A percentile compares a stretch with the other conserved stretches of the same genome.
Evolutionary conservation across 2,329 filamentous ascomycete species (phyloP).

Genomic region (Nectriaceae sp.): DNA sequence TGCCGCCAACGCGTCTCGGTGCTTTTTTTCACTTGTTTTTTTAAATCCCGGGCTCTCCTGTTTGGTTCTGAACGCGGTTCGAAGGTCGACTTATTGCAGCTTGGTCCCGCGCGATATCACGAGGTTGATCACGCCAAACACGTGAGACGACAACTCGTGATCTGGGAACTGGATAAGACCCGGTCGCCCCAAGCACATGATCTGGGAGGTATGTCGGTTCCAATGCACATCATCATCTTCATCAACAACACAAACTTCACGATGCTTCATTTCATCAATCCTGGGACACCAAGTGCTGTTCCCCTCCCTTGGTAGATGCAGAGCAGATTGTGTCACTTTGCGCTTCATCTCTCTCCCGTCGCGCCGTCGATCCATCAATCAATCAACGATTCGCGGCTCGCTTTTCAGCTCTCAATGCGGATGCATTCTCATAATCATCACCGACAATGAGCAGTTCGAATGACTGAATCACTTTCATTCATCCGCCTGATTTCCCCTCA

Average conservation of each 20-base stretch:
- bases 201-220: slow-evolving; percentile 45
- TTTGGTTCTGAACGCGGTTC: neutral
- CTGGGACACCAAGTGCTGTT: neutral
- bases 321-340: slow-evolving; percentile 1
- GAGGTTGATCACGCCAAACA: slow-evolving; percentile 49
- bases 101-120: slow-evolving; percentile 46
- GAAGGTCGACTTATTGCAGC: slow-evolving; percentile 32
- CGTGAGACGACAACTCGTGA: slow-evolving; percentile 47
- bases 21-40: slow-evolving; percentile 9
- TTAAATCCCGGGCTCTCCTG: neutral
- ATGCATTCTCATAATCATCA: too few species aligned
- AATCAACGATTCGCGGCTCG: too few species aligned
- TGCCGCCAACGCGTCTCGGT: slow-evolving; percentile 10
- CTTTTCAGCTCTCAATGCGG: slow-evolving; percentile 1
- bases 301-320: neutral
- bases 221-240: slow-evolving; percentile 13
- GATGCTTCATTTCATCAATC: slow-evolving; percentile 19
- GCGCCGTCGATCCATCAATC: too few species aligned
- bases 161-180: slow-evolving; percentile 36
- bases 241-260: slow-evolving; percentile 17
- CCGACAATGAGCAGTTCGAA: too few species aligned
- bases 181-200: slow-evolving; percentile 42
- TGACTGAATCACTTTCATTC: slow-evolving; percentile 25
- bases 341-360: neutral
- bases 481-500: neutral